Base-by-base conservation (phyloP, 31 red algal species). In the Porphyra umbilicalis region DNA sequence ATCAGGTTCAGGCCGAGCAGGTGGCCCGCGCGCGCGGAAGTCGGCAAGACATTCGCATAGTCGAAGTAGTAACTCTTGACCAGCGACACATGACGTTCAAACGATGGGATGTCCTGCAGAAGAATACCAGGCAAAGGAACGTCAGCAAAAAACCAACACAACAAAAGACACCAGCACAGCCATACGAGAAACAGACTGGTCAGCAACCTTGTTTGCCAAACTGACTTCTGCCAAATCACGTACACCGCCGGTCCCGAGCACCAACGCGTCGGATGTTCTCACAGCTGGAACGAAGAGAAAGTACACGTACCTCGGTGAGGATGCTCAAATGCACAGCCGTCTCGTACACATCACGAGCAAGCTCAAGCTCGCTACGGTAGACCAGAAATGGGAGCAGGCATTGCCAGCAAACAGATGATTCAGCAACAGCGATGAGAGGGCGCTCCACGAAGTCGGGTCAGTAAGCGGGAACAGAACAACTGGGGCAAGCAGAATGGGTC, bases 1-100 rank as follows among this genome's bases (percentile, higher is more conserved):
- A 98, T 89, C 75, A 98, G 83, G 78, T 94, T 94, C n/a, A 98
- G 86, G n/a, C 86, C 92, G 67, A 98, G 81, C 42, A 98, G 46
- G 37, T 92, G 81, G 84, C 87, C 90, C 77, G 87, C 82, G 14
- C 82, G 82, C 0, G 79, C 68, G 4, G 95, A 98, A 15, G 75
- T 44, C 20, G 83, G 38, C 29, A 92, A 38, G 33, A 92, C 86
- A 8, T 16, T 75, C 29, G 81, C 80, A 77, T 89, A 90, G 85
- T 93, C 90, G 29, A 90, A 83, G 82, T 97, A 97, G 38, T 85
- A 89, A 30, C 88, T 90, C 81, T 88, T 87, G 75, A 89, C 87
- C 71, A 94, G 95, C 6, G 89, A 75, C 44, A 97, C 88, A 85
- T 97, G 95, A 31, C 90, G 84, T 81, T 97, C 95, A 39, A 97